Conservation (phyloP, 139 green algal genomes). For the Chlamydomonas asymmetrica region DNA sequence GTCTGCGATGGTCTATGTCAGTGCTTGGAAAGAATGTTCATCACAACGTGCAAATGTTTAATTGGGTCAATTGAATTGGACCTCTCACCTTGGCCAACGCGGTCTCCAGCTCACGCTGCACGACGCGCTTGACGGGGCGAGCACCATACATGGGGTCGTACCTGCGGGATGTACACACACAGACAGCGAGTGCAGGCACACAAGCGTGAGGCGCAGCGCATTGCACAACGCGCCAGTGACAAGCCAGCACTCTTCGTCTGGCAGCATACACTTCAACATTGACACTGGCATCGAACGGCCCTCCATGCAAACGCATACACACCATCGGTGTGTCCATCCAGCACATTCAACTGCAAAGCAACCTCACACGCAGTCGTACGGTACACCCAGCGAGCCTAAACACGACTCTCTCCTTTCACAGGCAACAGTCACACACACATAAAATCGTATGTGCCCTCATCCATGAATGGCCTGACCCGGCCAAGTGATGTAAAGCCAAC, state of each 20-base stretch:
- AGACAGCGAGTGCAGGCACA: background rate
- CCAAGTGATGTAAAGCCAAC: no score
- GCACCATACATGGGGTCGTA: conserved; percentile 91
- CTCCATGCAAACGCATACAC: background rate
- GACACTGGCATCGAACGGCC: background rate
- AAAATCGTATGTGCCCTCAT: background rate
- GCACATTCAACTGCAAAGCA: no score
- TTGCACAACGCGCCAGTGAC: background rate
- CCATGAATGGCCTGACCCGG: no score
- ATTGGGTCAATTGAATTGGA: no score
- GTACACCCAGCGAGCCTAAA: no score
- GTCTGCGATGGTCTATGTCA: no score
- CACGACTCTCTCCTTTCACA: no score
- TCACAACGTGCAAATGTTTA: no score
- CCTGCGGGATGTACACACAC: background rate
- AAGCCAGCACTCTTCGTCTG: background rate
- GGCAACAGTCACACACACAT: no score
- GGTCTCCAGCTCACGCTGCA: conserved; percentile 93
- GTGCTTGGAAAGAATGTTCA: no score
- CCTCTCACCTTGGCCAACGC: conserved; percentile 68
- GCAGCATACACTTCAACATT: background rate
- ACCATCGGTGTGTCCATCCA: no score
- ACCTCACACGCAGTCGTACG: no score
- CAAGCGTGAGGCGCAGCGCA: background rate
- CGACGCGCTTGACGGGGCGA: conserved; percentile 89